Evolutionary conservation across 2,329 filamentous ascomycete genomes (phyloP), one percentile per base, ranked within the genome.

Genomic region (Paecilomyces fulvus): DNA sequence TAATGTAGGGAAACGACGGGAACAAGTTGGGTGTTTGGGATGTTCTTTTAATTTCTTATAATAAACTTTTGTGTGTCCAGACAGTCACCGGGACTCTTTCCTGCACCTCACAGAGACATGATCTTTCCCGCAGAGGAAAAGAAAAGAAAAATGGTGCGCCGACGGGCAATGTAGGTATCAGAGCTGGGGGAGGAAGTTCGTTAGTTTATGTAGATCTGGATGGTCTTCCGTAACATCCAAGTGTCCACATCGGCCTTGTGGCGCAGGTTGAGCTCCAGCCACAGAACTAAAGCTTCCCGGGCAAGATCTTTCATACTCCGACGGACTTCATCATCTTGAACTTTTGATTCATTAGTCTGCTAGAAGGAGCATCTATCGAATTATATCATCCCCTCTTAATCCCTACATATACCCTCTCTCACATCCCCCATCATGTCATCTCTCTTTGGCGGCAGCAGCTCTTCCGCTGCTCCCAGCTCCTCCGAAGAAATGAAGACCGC

Each of bases 401-500:
- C 52, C 23, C 30, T 25, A 37, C 51, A 50, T 21, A 23, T 17
- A 20, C 28, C 17, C 20, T 49, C 21, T 8, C 10, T 14, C 20
- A 49, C 48, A 57, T 20, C 46, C 25, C 43, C 49, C 61, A 69
- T 30, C 61, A 75, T 75, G 73, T 67, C 70, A 55, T 58, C 74
- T 60, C 73, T 75, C 62, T 58, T 58, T 31, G 52, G 52, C 21
- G 72, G 73, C 55, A 63, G 64, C 53, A 65, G 69, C 55, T 56
- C 58, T 55, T 58, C 69, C 49, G 61, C 65, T 23, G 46, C 61
- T 49, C 49, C 60, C 52, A 58, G 63, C 63, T 61, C 63, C 54
- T 69, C 62, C 53, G 65, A 63, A 58, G 70, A 75, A 49, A 64
- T 74, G 61, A 76, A 77, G 80, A 73, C 79, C 77, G 70, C 80